A percentile compares a stretch with the other conserved stretches of the same genome.
phyloP scores from a whole-genome alignment of 371 early-diverging fungal genomes.

The Nematocida sp. region DNA sequence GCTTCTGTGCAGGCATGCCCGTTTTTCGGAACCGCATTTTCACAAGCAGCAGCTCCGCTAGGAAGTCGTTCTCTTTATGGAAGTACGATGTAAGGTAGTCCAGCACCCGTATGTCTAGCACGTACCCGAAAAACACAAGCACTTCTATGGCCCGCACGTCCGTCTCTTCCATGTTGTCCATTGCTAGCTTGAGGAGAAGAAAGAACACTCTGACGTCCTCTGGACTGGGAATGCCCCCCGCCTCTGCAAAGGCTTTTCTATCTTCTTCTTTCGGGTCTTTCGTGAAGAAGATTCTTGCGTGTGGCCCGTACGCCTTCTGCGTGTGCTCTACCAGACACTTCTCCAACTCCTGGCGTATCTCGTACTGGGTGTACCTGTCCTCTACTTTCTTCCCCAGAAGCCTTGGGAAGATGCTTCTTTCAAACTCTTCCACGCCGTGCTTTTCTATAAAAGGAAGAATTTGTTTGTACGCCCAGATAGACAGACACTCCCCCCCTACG shows the following conservation, averaged over 20 bases:
- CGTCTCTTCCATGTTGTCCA: slow-evolving; percentile 31
- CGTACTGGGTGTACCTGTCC: background rate
- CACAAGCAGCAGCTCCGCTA: slow-evolving; percentile 34
- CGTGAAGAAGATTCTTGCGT: background rate
- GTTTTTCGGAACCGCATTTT: slow-evolving; percentile 8
- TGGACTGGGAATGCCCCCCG: background rate
- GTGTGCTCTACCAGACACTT: background rate
- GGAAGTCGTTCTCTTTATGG: slow-evolving; percentile 37
- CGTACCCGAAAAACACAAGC: slow-evolving; percentile 15
- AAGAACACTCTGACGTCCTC: background rate
- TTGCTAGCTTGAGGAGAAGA: slow-evolving; percentile 3
- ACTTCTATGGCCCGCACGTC: slow-evolving; percentile 24
- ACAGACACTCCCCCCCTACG: slow-evolving; percentile 36
- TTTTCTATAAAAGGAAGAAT: slow-evolving; percentile 32
- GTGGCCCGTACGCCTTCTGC: slow-evolving; percentile 4
- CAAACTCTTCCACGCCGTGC: slow-evolving; percentile 42
- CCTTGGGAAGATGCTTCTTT: slow-evolving; percentile 25
- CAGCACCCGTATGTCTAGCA: slow-evolving; percentile 18
- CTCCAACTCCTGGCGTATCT: slow-evolving; percentile 43
- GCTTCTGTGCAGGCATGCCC: slow-evolving; percentile 9
- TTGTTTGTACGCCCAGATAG: slow-evolving; percentile 47
- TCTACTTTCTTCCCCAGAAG: slow-evolving; percentile 10
- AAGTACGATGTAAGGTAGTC: slow-evolving; percentile 34
- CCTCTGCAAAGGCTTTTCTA: background rate
- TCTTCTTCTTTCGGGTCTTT: background rate